A percentile compares a stretch with the other conserved stretches of the same genome.
These are phyloP conservation scores for Kwoniella sp. DNA, from an alignment of 768 basidiomycete species.

Conservation along the genomic window DNA sequence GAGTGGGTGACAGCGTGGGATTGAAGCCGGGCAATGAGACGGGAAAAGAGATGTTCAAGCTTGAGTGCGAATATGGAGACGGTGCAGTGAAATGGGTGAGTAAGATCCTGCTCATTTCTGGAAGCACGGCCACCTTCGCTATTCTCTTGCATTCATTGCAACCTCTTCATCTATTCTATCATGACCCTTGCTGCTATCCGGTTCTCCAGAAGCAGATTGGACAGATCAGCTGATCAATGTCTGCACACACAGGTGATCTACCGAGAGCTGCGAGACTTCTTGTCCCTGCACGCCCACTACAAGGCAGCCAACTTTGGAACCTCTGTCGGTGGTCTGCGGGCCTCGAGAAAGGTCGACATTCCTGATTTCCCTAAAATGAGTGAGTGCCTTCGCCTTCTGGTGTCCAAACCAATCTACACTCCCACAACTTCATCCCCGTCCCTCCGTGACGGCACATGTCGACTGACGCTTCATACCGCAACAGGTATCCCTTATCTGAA, in stretches of 20 bases:
- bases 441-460: too few relatives aligned
- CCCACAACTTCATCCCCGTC: too few relatives aligned
- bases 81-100: constrained; percentile 86
- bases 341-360: constrained; percentile 68
- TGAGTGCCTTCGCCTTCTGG: too few relatives aligned
- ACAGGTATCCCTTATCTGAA: constrained; percentile 88
- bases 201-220: not conserved
- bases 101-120: constrained; percentile 44
- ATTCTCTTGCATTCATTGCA: too few relatives aligned
- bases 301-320: constrained; percentile 68
- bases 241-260: constrained; percentile 52
- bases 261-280: constrained; percentile 86
- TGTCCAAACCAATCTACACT: too few relatives aligned
- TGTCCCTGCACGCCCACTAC: constrained; percentile 87
- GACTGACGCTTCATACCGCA: not conserved
- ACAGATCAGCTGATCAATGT: not conserved
- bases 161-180: not conserved
- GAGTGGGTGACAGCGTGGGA: constrained; percentile 56
- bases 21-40: constrained; percentile 39
- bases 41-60: constrained; percentile 56
- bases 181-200: too few relatives aligned
- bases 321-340: constrained; percentile 64
- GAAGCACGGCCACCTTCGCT: not conserved
- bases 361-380: constrained; percentile 87
- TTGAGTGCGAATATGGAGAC: constrained; percentile 87